Evolutionary conservation across 31 red algal genomes (phyloP).

Genomic region (Pterothamnion heteromorphum): DNA sequence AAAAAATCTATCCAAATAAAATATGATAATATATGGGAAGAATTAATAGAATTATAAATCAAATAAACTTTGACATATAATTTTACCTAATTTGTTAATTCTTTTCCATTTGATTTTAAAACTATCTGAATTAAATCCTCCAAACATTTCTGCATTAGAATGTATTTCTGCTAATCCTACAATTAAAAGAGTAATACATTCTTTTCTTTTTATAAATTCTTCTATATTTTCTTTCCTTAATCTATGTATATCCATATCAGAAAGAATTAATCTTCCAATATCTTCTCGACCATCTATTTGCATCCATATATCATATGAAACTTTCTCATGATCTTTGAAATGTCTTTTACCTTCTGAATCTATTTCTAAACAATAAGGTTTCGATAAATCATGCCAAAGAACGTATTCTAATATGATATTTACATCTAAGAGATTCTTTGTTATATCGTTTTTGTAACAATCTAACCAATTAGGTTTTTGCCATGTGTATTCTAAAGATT

Average conservation of each 20-base stretch:
- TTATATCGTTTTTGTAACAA: background rate
- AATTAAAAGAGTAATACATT: background rate
- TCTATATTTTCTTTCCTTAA: background rate
- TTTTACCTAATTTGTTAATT: background rate
- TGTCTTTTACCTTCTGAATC: background rate
- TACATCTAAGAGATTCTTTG: background rate
- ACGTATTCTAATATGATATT: background rate
- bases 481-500: background rate
- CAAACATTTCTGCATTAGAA: background rate
- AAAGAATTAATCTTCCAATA: background rate
- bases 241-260: background rate
- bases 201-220: background rate
- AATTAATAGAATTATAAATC: too few relatives aligned
- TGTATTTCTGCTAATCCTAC: background rate
- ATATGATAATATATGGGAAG: too few relatives aligned
- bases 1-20: too few relatives aligned
- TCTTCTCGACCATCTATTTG: background rate
- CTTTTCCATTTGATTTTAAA: background rate
- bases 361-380: background rate
- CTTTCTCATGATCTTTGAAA: background rate
- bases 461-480: background rate
- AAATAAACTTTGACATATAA: too few relatives aligned
- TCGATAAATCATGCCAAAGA: background rate
- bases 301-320: background rate
- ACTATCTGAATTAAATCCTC: background rate